Evolutionary conservation across 768 basidiomycete species (phyloP).

Genomic region (Mycena latifolia): DNA sequence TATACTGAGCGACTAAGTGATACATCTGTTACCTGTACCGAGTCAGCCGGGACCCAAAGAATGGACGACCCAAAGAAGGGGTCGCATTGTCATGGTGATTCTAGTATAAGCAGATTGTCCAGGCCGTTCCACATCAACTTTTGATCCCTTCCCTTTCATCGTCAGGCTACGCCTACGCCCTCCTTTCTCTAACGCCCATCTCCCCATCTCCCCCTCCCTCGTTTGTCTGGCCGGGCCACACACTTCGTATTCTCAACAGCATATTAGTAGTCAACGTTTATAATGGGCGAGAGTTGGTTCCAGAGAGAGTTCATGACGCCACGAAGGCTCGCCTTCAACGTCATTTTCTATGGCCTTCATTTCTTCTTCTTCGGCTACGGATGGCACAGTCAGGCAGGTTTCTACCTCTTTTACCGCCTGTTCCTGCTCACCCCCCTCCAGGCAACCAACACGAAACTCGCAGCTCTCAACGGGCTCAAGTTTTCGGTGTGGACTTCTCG

Average conservation of each 20-base stretch:
- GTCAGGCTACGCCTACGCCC: conserved; percentile 36
- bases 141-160: conserved; percentile 28
- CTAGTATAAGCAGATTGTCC: conserved; percentile 19
- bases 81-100: conserved; percentile 47
- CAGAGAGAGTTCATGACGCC: conserved; percentile 74
- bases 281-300: conserved; percentile 81
- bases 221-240: conserved; percentile 66
- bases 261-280: conserved; percentile 37
- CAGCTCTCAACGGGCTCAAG: conserved; percentile 81
- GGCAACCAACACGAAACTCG: conserved; percentile 71
- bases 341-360: conserved; percentile 86
- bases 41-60: conserved; percentile 17
- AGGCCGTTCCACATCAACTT: conserved; percentile 30
- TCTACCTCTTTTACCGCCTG: conserved; percentile 1
- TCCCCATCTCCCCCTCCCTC: conserved; percentile 36
- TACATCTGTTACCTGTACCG: not conserved
- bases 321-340: conserved; percentile 77
- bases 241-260: conserved; percentile 45
- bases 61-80: conserved; percentile 15
- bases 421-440: conserved; percentile 43
- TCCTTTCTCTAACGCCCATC: conserved; percentile 38
- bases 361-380: conserved; percentile 83
- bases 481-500: conserved; percentile 93
- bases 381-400: conserved; percentile 85
- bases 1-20: too few species aligned